Percentiles rank a stretch among this genome's conserved stretches.
Evolutionary conservation across 2,329 filamentous ascomycete genomes (phyloP).

Genomic region (Penicillium decumbens): DNA sequence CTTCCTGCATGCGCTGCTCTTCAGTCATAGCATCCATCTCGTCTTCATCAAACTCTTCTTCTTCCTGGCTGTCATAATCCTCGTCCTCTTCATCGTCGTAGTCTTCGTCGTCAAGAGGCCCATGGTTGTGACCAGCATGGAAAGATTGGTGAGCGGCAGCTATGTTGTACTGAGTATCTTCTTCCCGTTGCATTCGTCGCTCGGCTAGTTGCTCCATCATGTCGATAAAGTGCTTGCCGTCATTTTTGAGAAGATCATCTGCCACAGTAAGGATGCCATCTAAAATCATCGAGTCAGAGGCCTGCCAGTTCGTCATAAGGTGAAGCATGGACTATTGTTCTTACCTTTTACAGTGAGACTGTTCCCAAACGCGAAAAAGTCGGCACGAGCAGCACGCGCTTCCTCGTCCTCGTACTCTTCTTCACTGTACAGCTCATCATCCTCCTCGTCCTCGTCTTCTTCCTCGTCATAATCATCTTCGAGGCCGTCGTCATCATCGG

Average conservation of each 20-base stretch:
- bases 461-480: slow-evolving; percentile 53
- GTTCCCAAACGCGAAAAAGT: slow-evolving; percentile 97
- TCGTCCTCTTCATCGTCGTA: slow-evolving; percentile 72
- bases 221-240: slow-evolving; percentile 98
- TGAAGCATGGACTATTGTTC: slow-evolving; percentile 15
- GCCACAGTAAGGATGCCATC: slow-evolving; percentile 98
- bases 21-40: slow-evolving; percentile 88
- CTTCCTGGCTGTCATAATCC: slow-evolving; percentile 58
- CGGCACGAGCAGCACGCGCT: slow-evolving; percentile 61
- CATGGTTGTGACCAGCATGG: slow-evolving; percentile 70
- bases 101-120: slow-evolving; percentile 69
- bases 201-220: slow-evolving; percentile 99
- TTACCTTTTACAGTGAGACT: slow-evolving; percentile 88
- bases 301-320: slow-evolving; percentile 24
- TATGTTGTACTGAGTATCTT: slow-evolving; percentile 71
- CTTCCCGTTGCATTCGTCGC: slow-evolving; percentile 92
- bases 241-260: slow-evolving; percentile 96
- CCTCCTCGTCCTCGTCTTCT: slow-evolving; percentile 64
- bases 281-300: slow-evolving; percentile 45
- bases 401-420: slow-evolving; percentile 60
- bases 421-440: slow-evolving; percentile 63
- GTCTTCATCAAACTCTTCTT: slow-evolving; percentile 62
- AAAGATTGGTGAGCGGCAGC: slow-evolving; percentile 54
- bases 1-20: slow-evolving; percentile 98
- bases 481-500: slow-evolving; percentile 53